A percentile compares a stretch with the other conserved stretches of the same genome.
These are phyloP conservation scores for Myxozyma sirexii DNA, from an alignment of 805 yeast species.

Conservation along the genomic window DNA sequence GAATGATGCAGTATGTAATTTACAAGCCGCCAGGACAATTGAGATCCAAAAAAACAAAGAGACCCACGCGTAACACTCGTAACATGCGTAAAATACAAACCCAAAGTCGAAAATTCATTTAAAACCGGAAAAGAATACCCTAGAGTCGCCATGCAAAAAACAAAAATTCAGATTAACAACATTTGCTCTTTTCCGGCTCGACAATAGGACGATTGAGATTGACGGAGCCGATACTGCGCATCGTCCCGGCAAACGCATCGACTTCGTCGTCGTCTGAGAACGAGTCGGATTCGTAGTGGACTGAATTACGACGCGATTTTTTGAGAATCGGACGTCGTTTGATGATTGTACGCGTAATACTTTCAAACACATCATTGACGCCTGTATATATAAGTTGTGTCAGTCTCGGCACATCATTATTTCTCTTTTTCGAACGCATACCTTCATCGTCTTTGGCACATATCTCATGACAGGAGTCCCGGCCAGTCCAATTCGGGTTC, in stretches of 20 bases:
- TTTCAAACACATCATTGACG: conserved; percentile 43
- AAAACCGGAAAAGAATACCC: not conserved
- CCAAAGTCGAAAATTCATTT: not conserved
- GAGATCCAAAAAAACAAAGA: not conserved
- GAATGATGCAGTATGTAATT: not conserved
- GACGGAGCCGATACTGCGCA: conserved; percentile 29
- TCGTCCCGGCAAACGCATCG: conserved; percentile 13
- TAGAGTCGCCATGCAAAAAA: not conserved
- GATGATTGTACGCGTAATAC: conserved; percentile 40
- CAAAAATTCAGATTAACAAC: conserved; percentile 10
- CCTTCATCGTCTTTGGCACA: conserved; percentile 43
- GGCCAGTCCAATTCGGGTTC: conserved; percentile 33
- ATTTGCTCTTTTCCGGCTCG: conserved; percentile 9
- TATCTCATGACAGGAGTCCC: conserved; percentile 42
- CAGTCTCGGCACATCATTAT: too few relatives aligned
- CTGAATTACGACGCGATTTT: conserved; percentile 34
- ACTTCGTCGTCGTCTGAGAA: conserved; percentile 28
- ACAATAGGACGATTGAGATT: conserved; percentile 15
- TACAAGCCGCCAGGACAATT: not conserved
- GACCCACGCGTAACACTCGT: too few relatives aligned
- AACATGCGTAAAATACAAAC: not conserved
- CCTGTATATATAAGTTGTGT: conserved; percentile 26
- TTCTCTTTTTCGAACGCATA: too few relatives aligned
- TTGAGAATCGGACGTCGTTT: conserved; percentile 36
- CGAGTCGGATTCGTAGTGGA: conserved; percentile 32